Base-by-base conservation (phyloP, 331 rosid species). In the Malus hybrid region DNA sequence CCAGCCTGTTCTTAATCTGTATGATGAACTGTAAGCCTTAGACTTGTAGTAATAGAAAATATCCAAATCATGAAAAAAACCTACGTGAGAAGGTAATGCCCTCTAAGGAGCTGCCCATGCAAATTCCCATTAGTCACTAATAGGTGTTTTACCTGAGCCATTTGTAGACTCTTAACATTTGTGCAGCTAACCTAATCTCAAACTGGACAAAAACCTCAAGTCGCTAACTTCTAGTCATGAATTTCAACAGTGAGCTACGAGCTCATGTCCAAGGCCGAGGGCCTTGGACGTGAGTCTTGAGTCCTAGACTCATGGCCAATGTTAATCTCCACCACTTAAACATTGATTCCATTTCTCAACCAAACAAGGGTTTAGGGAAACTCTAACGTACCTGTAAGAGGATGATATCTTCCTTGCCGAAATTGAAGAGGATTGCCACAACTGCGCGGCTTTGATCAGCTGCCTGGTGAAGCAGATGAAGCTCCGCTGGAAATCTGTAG, bases 381-480 rank as follows among this genome's bases (percentile, higher is more conserved):
- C 73, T 13, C 50, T 44, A 39, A 44, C 50, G 20, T 85, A 91
- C 99, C 92, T 86, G 67, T 8, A 81, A 66, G 56, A 94, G 64
- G 39, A 90, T 9, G 28, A 87, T 79, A 71, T 94, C 97, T 0
- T 92, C 73, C 22, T 71, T 78, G 64, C 96, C 96, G 63, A 77
- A 68, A 58, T 82, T 70, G 82, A 80, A 83, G 53, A 94, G 92
- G 11, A 75, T 34, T 18, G 86, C 82, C 28, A 94, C 80, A 36
- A 92, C 96, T 22, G 96, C 77, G 61, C 48, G 16, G 77, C 62
- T 82, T 18, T 53, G 63, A 46, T 92, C 96, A 52, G 75, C 75
- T 24, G 88, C 77, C n/a, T 16, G 24, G 82, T 94, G 97, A 42
- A 92, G 84, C 48, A 92, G 78, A 75, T 94, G 99, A 74, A 88